Evolutionary conservation across 495 filamentous ascomycete genomes (phyloP).

Genomic region (Annulohypoxylon nitens): DNA sequence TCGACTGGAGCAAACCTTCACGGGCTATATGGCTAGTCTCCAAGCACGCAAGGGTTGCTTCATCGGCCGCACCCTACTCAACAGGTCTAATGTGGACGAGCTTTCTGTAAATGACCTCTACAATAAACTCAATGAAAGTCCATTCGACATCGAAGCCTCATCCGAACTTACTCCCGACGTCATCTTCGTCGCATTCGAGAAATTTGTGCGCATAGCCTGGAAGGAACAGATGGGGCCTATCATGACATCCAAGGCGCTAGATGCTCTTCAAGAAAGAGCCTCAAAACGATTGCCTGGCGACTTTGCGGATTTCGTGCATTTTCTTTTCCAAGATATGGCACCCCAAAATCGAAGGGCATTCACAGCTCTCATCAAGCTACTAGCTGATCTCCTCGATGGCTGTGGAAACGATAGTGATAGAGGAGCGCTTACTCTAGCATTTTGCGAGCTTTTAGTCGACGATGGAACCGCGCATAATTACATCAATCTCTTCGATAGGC

Average conservation of each 20-base stretch:
- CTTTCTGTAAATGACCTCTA: conserved; percentile 90
- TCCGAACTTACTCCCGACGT: conserved; percentile 85
- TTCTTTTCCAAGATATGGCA: conserved; percentile 79
- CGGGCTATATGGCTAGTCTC: conserved; percentile 83
- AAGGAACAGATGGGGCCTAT: conserved; percentile 87
- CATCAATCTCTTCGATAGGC: conserved; percentile 88
- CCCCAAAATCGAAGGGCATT: conserved; percentile 95
- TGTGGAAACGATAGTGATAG: conserved; percentile 94
- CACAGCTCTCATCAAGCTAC: conserved; percentile 82
- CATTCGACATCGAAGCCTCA: conserved; percentile 77
- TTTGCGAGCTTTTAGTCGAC: conserved; percentile 86
- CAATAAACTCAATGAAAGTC: conserved; percentile 85
- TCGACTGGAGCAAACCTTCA: conserved; percentile 86
- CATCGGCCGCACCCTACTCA: conserved; percentile 78
- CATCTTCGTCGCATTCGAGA: conserved; percentile 94
- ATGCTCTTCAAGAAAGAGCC: conserved; percentile 78
- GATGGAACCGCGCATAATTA: conserved; percentile 84
- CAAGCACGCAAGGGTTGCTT: conserved; percentile 88
- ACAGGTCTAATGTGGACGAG: conserved; percentile 78
- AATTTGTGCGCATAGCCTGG: conserved; percentile 92
- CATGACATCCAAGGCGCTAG: conserved; percentile 72
- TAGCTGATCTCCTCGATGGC: conserved; percentile 92
- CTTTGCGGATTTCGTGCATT: conserved; percentile 88
- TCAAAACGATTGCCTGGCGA: conserved; percentile 79
- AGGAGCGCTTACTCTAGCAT: conserved; percentile 88